Conservation (phyloP, 768 basidiomycete genomes). For the Leccinum imitatum region DNA sequence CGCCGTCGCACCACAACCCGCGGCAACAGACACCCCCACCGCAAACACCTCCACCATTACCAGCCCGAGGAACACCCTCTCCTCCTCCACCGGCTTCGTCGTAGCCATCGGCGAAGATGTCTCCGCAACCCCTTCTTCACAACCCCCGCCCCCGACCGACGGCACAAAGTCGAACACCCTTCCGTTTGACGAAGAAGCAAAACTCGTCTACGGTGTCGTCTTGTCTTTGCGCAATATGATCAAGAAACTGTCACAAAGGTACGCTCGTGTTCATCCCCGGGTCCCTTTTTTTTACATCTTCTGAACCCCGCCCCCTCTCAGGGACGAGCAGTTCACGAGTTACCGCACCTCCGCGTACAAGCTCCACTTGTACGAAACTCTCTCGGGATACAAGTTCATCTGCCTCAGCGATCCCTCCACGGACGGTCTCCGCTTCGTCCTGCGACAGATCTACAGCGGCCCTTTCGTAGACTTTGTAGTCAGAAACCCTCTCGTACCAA, state of each 20-base stretch:
- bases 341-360: slow-evolving; percentile 93
- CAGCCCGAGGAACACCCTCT: slow-evolving; percentile 67
- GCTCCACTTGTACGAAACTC: slow-evolving; percentile 88
- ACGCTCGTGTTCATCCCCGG: slow-evolving; percentile 8
- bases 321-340: slow-evolving; percentile 88
- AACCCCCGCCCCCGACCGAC: slow-evolving; percentile 11
- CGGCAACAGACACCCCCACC: slow-evolving; percentile 29
- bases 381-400: slow-evolving; percentile 92
- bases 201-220: slow-evolving; percentile 95
- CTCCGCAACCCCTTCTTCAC: slow-evolving; percentile 25
- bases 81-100: slow-evolving; percentile 63
- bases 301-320: slow-evolving; percentile 26
- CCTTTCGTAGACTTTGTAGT: slow-evolving; percentile 95
- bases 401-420: slow-evolving; percentile 86
- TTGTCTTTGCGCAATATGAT: slow-evolving; percentile 92
- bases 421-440: slow-evolving; percentile 77
- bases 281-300: neutral
- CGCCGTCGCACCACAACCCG: slow-evolving; percentile 45
- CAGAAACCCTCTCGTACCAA: slow-evolving; percentile 81
- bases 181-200: slow-evolving; percentile 95
- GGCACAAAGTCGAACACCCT: slow-evolving; percentile 49
- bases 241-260: slow-evolving; percentile 87
- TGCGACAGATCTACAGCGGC: slow-evolving; percentile 90
- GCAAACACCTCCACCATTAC: slow-evolving; percentile 41
- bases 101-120: slow-evolving; percentile 56